Evolutionary conservation across 2,329 filamentous ascomycete genomes (phyloP).

Genomic region (Lecanicillium sp.): DNA sequence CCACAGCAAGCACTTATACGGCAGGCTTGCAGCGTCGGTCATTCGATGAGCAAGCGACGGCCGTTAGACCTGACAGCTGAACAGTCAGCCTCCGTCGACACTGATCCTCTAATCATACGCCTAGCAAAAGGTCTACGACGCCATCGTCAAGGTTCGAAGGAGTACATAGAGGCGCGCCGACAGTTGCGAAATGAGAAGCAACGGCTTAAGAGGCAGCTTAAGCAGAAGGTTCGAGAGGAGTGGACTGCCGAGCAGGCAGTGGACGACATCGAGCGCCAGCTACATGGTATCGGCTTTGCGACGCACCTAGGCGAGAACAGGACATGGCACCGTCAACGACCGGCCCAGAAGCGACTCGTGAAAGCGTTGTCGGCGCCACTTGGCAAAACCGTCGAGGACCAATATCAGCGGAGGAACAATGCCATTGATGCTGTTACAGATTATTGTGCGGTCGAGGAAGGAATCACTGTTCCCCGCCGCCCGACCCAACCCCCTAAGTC

Average conservation of each 20-base stretch:
- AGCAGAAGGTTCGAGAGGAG: constrained; percentile 9
- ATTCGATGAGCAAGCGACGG: too few relatives aligned
- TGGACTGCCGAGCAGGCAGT: constrained; percentile 14
- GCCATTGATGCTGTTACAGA: constrained; percentile 9
- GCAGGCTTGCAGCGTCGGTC: too few relatives aligned
- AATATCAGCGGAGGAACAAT: constrained; percentile 10
- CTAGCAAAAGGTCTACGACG: too few relatives aligned
- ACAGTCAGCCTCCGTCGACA: too few relatives aligned
- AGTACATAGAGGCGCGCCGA: constrained; percentile 3
- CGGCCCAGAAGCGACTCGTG: constrained; percentile 11
- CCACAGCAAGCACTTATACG: too few relatives aligned
- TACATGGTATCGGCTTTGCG: constrained; percentile 12
- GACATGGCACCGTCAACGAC: constrained; percentile 6
- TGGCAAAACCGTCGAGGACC: constrained; percentile 6
- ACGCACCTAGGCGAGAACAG: constrained; percentile 2
- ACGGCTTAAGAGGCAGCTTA: constrained; percentile 11
- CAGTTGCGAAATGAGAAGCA: constrained; percentile 11
- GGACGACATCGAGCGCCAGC: constrained; percentile 13
- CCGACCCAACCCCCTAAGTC: not conserved
- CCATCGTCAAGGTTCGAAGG: too few relatives aligned
- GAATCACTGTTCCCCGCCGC: not conserved
- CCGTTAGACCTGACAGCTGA: too few relatives aligned
- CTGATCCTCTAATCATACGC: too few relatives aligned
- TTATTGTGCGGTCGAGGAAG: constrained; percentile 11
- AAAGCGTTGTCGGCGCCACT: constrained; percentile 9